Evolutionary conservation across 306 rosid genomes (phyloP), one percentile per base, ranked within the genome.

Genomic region (Delonix regia): DNA sequence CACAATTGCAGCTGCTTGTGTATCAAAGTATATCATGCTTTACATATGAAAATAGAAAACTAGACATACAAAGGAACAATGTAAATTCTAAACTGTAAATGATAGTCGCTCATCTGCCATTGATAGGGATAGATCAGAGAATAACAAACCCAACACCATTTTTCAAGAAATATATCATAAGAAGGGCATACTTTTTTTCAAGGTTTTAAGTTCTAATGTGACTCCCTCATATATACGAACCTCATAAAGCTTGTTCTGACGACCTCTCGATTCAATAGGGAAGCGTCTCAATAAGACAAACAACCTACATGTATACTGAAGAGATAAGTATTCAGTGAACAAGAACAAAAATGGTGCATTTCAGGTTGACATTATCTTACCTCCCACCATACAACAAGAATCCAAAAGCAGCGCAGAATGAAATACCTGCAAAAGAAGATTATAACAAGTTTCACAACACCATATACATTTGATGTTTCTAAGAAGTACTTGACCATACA

Each of bases 251-350:
- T 92, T 92, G 70, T 90, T 90, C 72, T 89, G 96, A 18, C 97
- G 93, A 33, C 97, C 97, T 84, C 93, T 83, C 0, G 97, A 92
- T 82, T 90, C 97, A 8, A 92, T 92, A 24, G 97, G 97, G 81
- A 92, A 92, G 80, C 80, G 96, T 69, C 96, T 88, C 84, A 90
- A 83, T 81, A 92, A 80, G 81, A 85, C 64, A 86, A 92, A 90
- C 80, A 92, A 67, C 87, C 96, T 92, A 78, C 34, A 38, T 16
- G 75, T 56, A 77, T 38, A 9, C 25, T 16, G 24, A 66, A 8
- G 27, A 39, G 34, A 11, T 12, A 6, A 21, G 52, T 39, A 5
- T 41, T 66, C 27, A 39, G 51, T 21, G 71, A 39, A 18, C 48
- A 39, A 19, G 52, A 66, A 21, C 19, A 41, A 39, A 0, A 66